Evolutionary conservation across 2,329 filamentous ascomycete species (phyloP), one percentile per base, ranked within the genome.

Genomic region (Curvularia spicifera): DNA sequence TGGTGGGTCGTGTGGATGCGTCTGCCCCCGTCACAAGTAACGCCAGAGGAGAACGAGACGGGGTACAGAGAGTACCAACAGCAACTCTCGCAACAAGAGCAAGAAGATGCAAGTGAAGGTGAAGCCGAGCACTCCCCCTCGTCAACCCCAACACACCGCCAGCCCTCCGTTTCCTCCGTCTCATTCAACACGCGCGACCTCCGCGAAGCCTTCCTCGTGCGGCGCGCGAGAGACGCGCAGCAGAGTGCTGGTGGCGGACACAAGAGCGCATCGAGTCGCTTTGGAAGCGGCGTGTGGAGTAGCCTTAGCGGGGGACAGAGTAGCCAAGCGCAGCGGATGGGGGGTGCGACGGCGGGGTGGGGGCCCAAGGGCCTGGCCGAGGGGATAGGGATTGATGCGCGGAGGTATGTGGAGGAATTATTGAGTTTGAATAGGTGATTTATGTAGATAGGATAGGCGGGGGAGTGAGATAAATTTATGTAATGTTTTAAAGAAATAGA

Each of bases 361-460:
- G 85, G 85, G 3, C 84, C 87, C 1, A 84, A 82, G 20, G 83
- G 84, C 54, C 75, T 92, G 63, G 87, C 85, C 0, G 87, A 91
- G 69, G 90, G 90, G 0, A 91, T 93, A 62, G 90, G 90, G 0
- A 83, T 93, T 33, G 90, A 93, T 79, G 91, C 90, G 29, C 84
- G 87, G 74, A 85, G 84, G 71, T 93, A 93, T 74, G 86, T 93
- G 4, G 90, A 93, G 73, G 87, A 87, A 1, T 72, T 93, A 55
- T 78, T 93, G 73, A 91, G 83, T 69, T 73, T 92, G 70, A 84
- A 83, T 71, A 28, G 58, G 20, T 61, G 53, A 51, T 0, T 12
- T 9, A 31, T 31, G 29, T 31, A 31, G 9, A 31, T 31, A 28
- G 26, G 8, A 18, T 28, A 4, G 26, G 26, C 18, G 26, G 1